Base-by-base conservation (phyloP, 2,329 filamentous ascomycete species). In the Aspergillus caelatus region DNA sequence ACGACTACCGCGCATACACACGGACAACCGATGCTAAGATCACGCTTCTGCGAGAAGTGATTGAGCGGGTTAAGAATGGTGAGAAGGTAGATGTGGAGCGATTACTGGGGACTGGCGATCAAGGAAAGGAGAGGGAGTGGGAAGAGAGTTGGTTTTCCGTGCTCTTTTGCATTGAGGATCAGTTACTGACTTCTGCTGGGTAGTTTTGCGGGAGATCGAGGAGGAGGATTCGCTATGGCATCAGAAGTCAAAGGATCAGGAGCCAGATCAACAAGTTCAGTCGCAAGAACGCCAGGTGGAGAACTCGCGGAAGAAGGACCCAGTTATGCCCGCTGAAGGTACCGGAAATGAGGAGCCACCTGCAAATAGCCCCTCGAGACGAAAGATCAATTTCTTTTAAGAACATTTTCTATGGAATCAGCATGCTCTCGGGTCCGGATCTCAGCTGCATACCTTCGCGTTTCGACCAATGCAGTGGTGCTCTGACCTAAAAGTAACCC, bases 11-110 rank as follows among this genome's bases (percentile, higher is more conserved):
- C 36, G 87, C 89, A 11, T 94, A 91, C 71, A 87, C 84, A 73
- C 88, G 94, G 57, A 88, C 89, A 69, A 89, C 93, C 6, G 91
- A 97, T 70, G 88, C 91, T 8, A 90, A 91, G 74, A 91, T 99
- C 66, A 86, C 84, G 3, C 74, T 93, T 34, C 78, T 99, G 63
- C 86, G 87, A 45, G 94, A 97, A 59, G 80, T 82, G 2, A 81
- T 83, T 68, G 80, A 81, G 57, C 80, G 75, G 36, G 71, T 81
- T 4, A 79, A 82, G 61, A 80, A 73, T 1, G 82, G 80, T 6
- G 80, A 84, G 67, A 84, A 91, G 19, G 91, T 97, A 23, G 92
- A 98, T 77, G 93, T 98, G 2, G 92, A 95, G 75, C 88, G 88
- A 72, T 80, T 89, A 45, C 78, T 99, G 57, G 94, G 95, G 4